phyloP scores from a whole-genome alignment of 2,329 filamentous ascomycete genomes.

The Acephala macrosclerotiorum region DNA sequence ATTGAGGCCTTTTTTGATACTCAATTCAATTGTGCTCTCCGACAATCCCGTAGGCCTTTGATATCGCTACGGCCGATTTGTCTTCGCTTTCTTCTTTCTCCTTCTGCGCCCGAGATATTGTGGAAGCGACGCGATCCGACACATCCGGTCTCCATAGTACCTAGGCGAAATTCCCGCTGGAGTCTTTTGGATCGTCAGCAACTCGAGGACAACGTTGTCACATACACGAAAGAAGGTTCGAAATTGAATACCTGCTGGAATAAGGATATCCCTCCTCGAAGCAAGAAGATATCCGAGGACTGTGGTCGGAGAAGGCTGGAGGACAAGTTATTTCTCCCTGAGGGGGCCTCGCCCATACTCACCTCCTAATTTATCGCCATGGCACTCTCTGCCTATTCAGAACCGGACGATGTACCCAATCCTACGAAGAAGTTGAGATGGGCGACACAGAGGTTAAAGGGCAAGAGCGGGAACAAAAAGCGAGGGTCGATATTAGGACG shows the following conservation, averaged over 20 bases:
- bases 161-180: background rate
- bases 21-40: background rate
- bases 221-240: background rate
- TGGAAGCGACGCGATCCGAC: background rate
- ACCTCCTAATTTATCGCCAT: slow-evolving; percentile 29
- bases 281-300: background rate
- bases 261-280: background rate
- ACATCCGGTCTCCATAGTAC: slow-evolving; percentile 2
- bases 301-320: slow-evolving; percentile 14
- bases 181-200: background rate
- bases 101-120: background rate
- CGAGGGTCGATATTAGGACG: slow-evolving; percentile 83
- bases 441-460: slow-evolving; percentile 89
- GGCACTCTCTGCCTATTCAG: slow-evolving; percentile 30
- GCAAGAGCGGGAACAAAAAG: slow-evolving; percentile 79
- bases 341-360: slow-evolving; percentile 35
- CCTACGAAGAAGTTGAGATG: slow-evolving; percentile 86
- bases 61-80: background rate
- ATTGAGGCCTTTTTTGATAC: background rate
- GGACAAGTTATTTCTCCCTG: slow-evolving; percentile 27
- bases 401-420: slow-evolving; percentile 55
- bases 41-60: background rate
- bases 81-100: background rate
- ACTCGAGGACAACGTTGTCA: background rate
- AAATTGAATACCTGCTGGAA: background rate